These are phyloP conservation scores for Exidia glandulosa DNA, from an alignment of 768 basidiomycete genomes.

Conservation along the genomic window DNA sequence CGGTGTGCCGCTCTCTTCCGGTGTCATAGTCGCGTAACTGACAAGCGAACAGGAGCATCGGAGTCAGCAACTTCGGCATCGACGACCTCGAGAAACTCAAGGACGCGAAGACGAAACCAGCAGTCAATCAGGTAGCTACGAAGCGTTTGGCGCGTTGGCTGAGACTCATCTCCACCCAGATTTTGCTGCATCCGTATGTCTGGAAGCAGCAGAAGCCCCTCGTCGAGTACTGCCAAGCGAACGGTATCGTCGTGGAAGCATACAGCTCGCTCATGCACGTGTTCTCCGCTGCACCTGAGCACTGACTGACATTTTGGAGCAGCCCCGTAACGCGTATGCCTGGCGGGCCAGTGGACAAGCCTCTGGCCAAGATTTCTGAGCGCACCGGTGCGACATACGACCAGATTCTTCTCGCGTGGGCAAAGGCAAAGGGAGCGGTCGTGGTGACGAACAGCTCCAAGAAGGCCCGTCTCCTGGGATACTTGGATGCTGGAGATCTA, in stretches of 20 bases:
- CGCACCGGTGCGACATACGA: constrained; percentile 43
- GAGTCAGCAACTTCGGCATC: constrained; percentile 58
- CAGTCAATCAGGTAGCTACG: constrained; percentile 48
- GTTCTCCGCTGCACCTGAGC: not conserved
- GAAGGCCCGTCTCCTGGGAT: constrained; percentile 52
- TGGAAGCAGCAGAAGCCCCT: constrained; percentile 40
- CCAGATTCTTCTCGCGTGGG: constrained; percentile 65
- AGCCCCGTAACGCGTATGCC: constrained; percentile 51
- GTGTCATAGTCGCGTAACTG: not conserved
- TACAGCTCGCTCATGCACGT: constrained; percentile 57
- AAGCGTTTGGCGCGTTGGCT: not conserved
- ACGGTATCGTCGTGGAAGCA: constrained; percentile 59
- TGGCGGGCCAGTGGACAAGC: constrained; percentile 54
- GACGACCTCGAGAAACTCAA: constrained; percentile 40
- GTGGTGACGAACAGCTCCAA: constrained; percentile 62
- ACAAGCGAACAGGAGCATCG: constrained; percentile 42
- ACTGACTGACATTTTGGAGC: not conserved
- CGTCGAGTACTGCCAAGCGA: constrained; percentile 42
- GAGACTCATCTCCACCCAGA: constrained; percentile 25
- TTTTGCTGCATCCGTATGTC: constrained; percentile 63
- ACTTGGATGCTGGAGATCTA: constrained; percentile 56
- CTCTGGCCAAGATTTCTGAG: constrained; percentile 41
- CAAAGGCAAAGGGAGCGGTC: constrained; percentile 55
- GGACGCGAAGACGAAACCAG: constrained; percentile 53
- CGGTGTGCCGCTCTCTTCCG: constrained; percentile 29